Evolutionary conservation across 805 yeast genomes (phyloP).

Genomic region (Schwanniomyces yamadae): DNA sequence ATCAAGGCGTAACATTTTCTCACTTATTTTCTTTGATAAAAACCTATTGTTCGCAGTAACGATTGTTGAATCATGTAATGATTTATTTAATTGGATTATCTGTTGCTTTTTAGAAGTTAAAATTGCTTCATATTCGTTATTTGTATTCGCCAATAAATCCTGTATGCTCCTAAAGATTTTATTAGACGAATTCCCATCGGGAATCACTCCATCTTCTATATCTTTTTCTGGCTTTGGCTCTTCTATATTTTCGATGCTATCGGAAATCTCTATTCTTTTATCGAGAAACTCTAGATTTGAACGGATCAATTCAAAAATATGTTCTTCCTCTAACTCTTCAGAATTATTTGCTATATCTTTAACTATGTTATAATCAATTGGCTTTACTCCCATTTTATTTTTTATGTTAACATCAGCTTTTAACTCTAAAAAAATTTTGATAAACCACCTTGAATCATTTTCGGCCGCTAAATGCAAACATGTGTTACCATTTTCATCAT

Average conservation of each 20-base stretch:
- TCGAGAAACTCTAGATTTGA: slow-evolving; percentile 34
- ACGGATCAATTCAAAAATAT: slow-evolving; percentile 32
- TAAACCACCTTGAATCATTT: slow-evolving; percentile 37
- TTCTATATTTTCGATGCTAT: slow-evolving; percentile 11
- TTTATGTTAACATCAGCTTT: slow-evolving; percentile 59
- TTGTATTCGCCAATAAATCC: slow-evolving; percentile 35
- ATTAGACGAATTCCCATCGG: slow-evolving; percentile 19
- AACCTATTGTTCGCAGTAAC: slow-evolving; percentile 43
- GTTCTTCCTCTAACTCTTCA: slow-evolving; percentile 20
- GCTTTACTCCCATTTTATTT: slow-evolving; percentile 83
- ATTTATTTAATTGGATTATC: slow-evolving; percentile 33
- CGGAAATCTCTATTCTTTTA: slow-evolving; percentile 21
- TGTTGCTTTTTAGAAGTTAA: slow-evolving; percentile 36
- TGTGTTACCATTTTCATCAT: slow-evolving; percentile 36
- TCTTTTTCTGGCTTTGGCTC: slow-evolving; percentile 6
- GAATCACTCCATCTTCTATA: neutral
- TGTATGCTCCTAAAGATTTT: slow-evolving; percentile 40
- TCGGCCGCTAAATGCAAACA: slow-evolving; percentile 43
- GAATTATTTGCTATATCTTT: slow-evolving; percentile 28
- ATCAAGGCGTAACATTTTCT: slow-evolving; percentile 43
- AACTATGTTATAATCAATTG: slow-evolving; percentile 80
- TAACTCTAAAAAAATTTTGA: slow-evolving; percentile 32
- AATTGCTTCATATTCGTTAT: slow-evolving; percentile 37
- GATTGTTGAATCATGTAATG: slow-evolving; percentile 39
- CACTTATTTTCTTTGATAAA: slow-evolving; percentile 33